Conservation (phyloP, 805 yeast genomes). For the Candida glaebosa region DNA sequence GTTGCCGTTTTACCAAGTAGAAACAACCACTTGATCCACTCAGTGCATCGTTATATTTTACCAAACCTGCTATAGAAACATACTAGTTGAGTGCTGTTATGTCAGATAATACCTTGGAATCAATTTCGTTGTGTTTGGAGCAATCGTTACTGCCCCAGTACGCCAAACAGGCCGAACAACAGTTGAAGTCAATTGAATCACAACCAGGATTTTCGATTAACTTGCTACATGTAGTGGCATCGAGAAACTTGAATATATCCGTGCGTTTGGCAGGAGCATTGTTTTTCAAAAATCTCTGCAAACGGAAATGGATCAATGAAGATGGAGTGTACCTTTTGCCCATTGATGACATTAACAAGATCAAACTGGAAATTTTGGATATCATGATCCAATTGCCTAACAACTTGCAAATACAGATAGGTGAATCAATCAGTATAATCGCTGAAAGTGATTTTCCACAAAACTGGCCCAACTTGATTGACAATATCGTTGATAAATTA, state of each 20-base stretch:
- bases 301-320: constrained; percentile 85
- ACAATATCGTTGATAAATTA: constrained; percentile 66
- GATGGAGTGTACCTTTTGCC: constrained; percentile 74
- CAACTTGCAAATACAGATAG: constrained; percentile 84
- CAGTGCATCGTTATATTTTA: too few relatives aligned
- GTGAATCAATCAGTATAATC: constrained; percentile 87
- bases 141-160: constrained; percentile 63
- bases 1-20: not conserved
- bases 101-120: constrained; percentile 40
- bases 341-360: constrained; percentile 55
- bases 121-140: constrained; percentile 52
- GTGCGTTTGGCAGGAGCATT: constrained; percentile 85
- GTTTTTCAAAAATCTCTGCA: constrained; percentile 83
- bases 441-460: constrained; percentile 97
- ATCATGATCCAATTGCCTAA: constrained; percentile 81
- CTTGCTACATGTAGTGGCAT: constrained; percentile 74
- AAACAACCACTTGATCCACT: too few relatives aligned
- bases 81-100: constrained; percentile 13
- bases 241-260: constrained; percentile 47
- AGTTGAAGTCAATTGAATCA: constrained; percentile 59
- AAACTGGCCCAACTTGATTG: constrained; percentile 76
- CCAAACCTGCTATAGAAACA: too few relatives aligned
- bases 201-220: constrained; percentile 73
- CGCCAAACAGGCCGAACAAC: constrained; percentile 65
- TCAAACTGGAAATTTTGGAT: constrained; percentile 77